Evolutionary conservation across 495 filamentous ascomycete genomes (phyloP).

Genomic region (Bacidia rubella): DNA sequence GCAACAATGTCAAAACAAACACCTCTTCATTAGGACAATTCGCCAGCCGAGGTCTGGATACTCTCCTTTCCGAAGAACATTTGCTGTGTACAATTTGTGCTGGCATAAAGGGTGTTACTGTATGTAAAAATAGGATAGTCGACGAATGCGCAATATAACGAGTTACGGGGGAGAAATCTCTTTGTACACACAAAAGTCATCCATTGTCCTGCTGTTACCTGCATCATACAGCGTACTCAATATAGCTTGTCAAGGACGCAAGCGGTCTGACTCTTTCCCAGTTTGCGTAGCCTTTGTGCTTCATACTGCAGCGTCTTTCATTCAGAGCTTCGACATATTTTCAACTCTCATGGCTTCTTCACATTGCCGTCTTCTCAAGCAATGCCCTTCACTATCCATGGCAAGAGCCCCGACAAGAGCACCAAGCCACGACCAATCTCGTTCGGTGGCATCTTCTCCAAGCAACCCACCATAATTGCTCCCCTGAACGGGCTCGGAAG

Average conservation of each 20-base stretch:
- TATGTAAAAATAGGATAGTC: not conserved
- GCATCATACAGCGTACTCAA: no score
- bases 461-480: not conserved
- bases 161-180: not conserved
- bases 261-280: not conserved
- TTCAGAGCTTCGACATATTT: not conserved
- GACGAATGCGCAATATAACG: not conserved
- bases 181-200: not conserved
- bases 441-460: slow-evolving; percentile 3
- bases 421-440: slow-evolving; percentile 2
- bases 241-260: not conserved
- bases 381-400: not conserved
- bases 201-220: no score
- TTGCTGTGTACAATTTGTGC: no score
- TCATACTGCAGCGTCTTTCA: not conserved
- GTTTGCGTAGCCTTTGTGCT: not conserved
- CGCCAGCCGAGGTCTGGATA: no score
- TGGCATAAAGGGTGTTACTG: no score
- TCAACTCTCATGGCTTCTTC: not conserved
- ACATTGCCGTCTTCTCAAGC: not conserved
- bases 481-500: not conserved
- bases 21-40: no score
- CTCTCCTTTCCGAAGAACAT: not conserved
- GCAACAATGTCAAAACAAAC: no score
- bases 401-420: not conserved